Evolutionary conservation across 495 filamentous ascomycete species (phyloP), one percentile per base, ranked within the genome.

Genomic region (Monascus purpureus): DNA sequence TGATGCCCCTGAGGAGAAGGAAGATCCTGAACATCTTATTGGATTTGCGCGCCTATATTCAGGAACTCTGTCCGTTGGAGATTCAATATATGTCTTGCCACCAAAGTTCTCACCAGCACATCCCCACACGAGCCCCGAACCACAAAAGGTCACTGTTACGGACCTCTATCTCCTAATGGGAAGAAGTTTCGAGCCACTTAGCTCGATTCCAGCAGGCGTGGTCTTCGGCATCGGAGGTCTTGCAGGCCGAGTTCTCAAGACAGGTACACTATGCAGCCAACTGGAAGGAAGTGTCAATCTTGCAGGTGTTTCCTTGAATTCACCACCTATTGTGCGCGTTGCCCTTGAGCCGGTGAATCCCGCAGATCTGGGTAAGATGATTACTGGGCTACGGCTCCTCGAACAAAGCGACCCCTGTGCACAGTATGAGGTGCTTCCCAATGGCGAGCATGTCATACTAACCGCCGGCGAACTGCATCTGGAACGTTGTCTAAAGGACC

Each of bases 161-260:
- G 81, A 82, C 4, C 62, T 99, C 13, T 99, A 99, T 56, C 78
- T 96, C 39, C 68, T 99, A 29, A 99, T 99, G 90, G 90, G 90
- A 20, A 70, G 86, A 25, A 76, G 79, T 38, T 67, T 99, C 1
- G 90, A 96, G 44, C 67, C 78, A 0, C 71, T 99, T 2, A 61
- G 70, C 25, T 80, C 80, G 0, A 86, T 96, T 0, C 86, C 90
- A 2, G 88, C 90, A 13, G 90, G 90, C 17, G 85, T 90, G 6
- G 82, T 99, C 6, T 95, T 96, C 47, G 90, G 88, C n/a, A 85
- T 99, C 20, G 82, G 75, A 12, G 90, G 90, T 13, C 69, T 99
- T 7, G 86, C 86, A 40, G 90, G 88, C 16, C 72, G 83, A 37
- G 77, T 99, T 13, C 61, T 99, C 27, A 99, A 99, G 52, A 88